Evolutionary conservation across 192 early-diverging fungal genomes (phyloP), one percentile per base, ranked within the genome.

Genomic region (Diversispora eburnea): DNA sequence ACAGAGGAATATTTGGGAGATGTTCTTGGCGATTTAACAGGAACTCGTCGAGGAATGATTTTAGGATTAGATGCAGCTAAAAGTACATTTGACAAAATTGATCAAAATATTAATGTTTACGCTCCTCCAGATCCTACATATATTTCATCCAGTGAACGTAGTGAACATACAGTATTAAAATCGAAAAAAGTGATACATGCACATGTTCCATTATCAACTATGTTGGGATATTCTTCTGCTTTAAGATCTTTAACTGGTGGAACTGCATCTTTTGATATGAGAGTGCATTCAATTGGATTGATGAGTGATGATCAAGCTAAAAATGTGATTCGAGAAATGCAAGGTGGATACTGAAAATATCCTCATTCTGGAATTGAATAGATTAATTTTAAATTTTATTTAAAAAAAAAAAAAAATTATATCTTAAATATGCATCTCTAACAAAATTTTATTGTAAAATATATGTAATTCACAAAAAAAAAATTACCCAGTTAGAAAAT

Each of bases 211-310:
- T 79, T 98, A 43, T 85, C 87, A 54, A 83, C 89, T 1, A 88
- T 97, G 89, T 77, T 95, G 1, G 95, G 94, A 4, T 98, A 98
- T 69, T 85, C 93, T 19, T 89, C 85, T 4, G 79, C 84, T 3
- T 77, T 98, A 74, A 82, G 97, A 43, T 90, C 91, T n/a, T 79
- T 96, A 77, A 95, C 97, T 0, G 92, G 88, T 2, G 97, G 96
- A 13, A 88, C 86, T 3, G 96, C 89, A 9, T 83, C 85, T 15
- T 97, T 96, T 72, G 83, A 88, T 15, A 95, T 98, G 93, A 84
- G 87, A 55, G 84, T 97, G 8, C 79, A 85, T 66, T 92, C 91
- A 0, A 97, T 94, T 82, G 93, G 91, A 4, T 74, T 84, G 7
- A 91, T 95, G 90, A 80, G 84, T 15, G 78, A 79, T 43, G 92